Evolutionary conservation across 495 filamentous ascomycete species (phyloP), one percentile per base, ranked within the genome.

Genomic region (Penicillium diatomitis): DNA sequence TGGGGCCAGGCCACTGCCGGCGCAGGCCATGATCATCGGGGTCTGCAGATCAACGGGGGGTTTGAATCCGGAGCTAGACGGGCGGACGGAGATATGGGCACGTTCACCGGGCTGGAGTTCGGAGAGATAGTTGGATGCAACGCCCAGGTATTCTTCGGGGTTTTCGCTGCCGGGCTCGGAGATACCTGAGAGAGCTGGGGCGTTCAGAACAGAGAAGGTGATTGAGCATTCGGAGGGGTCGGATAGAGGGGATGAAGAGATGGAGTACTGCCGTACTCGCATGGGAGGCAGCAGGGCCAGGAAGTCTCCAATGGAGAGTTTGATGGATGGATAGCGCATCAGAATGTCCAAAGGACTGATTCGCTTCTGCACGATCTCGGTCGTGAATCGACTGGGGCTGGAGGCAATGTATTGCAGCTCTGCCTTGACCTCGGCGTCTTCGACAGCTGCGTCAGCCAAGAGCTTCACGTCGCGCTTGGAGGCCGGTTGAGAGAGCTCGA

Each of bases 231-330:
- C 69, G 4, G 64, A 67, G 0, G 81, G 74, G 62, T 84, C 65
- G 57, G 45, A 73, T 2, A 82, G 72, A 0, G 86, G 86, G 0
- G 86, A 88, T 0, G 85, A 88, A 10, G 86, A 89, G 65, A 91
- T 88, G 35, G 79, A 85, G 63, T 90, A 91, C 60, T 87, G 83
- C 8, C 87, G 78, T 10, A 83, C 75, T 20, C 83, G 82, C 77
- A 91, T 83, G 0, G 84, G 84, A 0, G 83, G 83, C 0, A 88
- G 77, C 67, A 87, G 80, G 12, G 74, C 64, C 20, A 90, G 77
- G 69, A 83, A 88, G 12, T 72, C 60, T 28, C 73, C 73, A 34
- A 90, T 70, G 0, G 84, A 69, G 1, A 87, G 62, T 2, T 72
- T 58, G 48, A 83, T 66, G 6, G 68, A 55, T 0, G 80, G 69